Evolutionary conservation across 495 filamentous ascomycete genomes (phyloP).

Genomic region (Trichoderma orchidacearum): DNA sequence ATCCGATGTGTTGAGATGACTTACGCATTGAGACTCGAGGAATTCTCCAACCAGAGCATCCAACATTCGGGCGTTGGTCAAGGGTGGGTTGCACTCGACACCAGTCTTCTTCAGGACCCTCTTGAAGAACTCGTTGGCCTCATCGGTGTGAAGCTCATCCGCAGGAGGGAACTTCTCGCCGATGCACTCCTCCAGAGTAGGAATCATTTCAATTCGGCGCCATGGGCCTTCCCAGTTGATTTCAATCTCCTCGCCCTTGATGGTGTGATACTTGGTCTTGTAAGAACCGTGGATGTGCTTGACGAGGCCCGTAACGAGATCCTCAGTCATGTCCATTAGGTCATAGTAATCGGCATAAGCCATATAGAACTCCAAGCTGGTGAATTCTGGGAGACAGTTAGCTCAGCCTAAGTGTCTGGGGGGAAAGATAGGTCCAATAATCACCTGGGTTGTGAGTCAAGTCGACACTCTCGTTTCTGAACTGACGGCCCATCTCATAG

Average conservation of each 20-base stretch:
- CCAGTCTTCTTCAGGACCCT: constrained; percentile 73
- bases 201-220: constrained; percentile 93
- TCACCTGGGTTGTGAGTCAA: constrained; percentile 68
- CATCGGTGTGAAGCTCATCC: constrained; percentile 77
- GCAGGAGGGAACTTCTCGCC: constrained; percentile 89
- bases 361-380: constrained; percentile 93
- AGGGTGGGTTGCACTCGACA: constrained; percentile 77
- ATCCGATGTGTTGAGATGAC: neutral
- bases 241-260: constrained; percentile 67
- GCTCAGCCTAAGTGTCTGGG: neutral
- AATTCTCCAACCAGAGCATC: constrained; percentile 64
- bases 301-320: constrained; percentile 83
- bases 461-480: constrained; percentile 92
- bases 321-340: constrained; percentile 85
- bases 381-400: constrained; percentile 51
- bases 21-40: constrained; percentile 79
- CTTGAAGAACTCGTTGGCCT: constrained; percentile 79
- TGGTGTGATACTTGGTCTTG: constrained; percentile 67
- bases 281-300: constrained; percentile 79
- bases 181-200: constrained; percentile 74
- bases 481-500: constrained; percentile 87
- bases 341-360: constrained; percentile 91
- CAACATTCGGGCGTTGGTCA: constrained; percentile 94
- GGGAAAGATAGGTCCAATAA: no score
- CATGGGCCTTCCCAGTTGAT: constrained; percentile 96